These are phyloP conservation scores for Ceratocystis colombiana DNA, from an alignment of 2,329 filamentous ascomycete species.

Conservation along the genomic window DNA sequence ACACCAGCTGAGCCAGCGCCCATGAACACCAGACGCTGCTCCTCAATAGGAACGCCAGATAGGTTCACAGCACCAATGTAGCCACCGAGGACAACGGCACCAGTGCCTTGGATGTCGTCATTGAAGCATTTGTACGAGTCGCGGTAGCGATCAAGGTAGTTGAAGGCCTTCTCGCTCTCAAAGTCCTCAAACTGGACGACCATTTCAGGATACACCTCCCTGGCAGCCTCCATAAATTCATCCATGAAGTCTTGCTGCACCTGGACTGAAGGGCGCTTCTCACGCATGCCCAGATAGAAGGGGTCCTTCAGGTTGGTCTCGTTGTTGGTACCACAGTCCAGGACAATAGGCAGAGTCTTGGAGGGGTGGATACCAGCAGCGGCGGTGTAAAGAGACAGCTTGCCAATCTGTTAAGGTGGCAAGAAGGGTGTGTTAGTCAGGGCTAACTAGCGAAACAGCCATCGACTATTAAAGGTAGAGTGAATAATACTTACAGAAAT, in stretches of 20 bases:
- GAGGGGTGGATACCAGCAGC: slow-evolving; percentile 88
- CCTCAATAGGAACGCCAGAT: slow-evolving; percentile 72
- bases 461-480: slow-evolving; percentile 11
- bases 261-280: slow-evolving; percentile 64
- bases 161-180: slow-evolving; percentile 85
- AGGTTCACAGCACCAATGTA: slow-evolving; percentile 66
- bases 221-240: slow-evolving; percentile 88
- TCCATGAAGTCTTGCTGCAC: slow-evolving; percentile 90
- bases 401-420: slow-evolving; percentile 55
- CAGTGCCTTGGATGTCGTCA: slow-evolving; percentile 95
- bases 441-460: neutral
- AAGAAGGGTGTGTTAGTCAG: slow-evolving; percentile 13
- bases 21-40: slow-evolving; percentile 92
- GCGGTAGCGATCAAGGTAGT: slow-evolving; percentile 81
- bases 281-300: slow-evolving; percentile 81
- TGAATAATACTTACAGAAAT: slow-evolving; percentile 61
- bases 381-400: slow-evolving; percentile 87
- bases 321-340: slow-evolving; percentile 58
- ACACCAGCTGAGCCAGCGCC: slow-evolving; percentile 92
- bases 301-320: slow-evolving; percentile 56
- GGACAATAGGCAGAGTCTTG: slow-evolving; percentile 65
- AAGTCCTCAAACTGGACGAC: slow-evolving; percentile 94
- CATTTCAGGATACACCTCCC: slow-evolving; percentile 58
- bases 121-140: slow-evolving; percentile 92
- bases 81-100: slow-evolving; percentile 85